phyloP scores from a whole-genome alignment of 2,329 filamentous ascomycete species.

The Aspergillus unguis region DNA sequence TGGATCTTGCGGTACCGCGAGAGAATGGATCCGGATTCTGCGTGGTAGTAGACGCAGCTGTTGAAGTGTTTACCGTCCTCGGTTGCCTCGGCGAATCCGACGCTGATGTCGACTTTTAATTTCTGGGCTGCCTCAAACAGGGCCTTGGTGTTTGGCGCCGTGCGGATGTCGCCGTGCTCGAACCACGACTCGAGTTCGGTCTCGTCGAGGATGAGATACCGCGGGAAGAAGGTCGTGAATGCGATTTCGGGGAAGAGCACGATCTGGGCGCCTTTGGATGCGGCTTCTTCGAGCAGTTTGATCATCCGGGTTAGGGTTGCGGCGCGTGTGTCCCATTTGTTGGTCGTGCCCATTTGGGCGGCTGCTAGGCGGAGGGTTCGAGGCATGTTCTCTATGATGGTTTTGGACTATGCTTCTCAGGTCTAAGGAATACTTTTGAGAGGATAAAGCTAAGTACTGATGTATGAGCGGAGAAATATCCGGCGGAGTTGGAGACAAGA shows the following conservation, averaged over 20 bases:
- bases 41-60: slow-evolving; percentile 52
- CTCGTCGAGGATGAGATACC: slow-evolving; percentile 47
- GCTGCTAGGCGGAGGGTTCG: slow-evolving; percentile 50
- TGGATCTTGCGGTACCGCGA: slow-evolving; percentile 57
- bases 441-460: background rate
- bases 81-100: slow-evolving; percentile 54
- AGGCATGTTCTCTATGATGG: slow-evolving; percentile 36
- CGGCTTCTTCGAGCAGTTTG: slow-evolving; percentile 47
- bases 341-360: slow-evolving; percentile 52
- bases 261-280: slow-evolving; percentile 45
- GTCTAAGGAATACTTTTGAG: background rate
- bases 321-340: slow-evolving; percentile 41
- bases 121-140: slow-evolving; percentile 50
- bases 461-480: background rate
- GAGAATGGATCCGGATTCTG: slow-evolving; percentile 40
- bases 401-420: background rate
- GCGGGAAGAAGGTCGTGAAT: slow-evolving; percentile 57
- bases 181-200: slow-evolving; percentile 50
- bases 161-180: slow-evolving; percentile 45
- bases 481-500: background rate
- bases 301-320: slow-evolving; percentile 51
- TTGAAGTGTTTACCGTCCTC: slow-evolving; percentile 49
- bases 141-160: slow-evolving; percentile 45
- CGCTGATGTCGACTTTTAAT: slow-evolving; percentile 49
- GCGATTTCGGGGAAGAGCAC: slow-evolving; percentile 56